Base-by-base conservation (phyloP, 2,329 filamentous ascomycete species). In the Cordyceps pruinosa region DNA sequence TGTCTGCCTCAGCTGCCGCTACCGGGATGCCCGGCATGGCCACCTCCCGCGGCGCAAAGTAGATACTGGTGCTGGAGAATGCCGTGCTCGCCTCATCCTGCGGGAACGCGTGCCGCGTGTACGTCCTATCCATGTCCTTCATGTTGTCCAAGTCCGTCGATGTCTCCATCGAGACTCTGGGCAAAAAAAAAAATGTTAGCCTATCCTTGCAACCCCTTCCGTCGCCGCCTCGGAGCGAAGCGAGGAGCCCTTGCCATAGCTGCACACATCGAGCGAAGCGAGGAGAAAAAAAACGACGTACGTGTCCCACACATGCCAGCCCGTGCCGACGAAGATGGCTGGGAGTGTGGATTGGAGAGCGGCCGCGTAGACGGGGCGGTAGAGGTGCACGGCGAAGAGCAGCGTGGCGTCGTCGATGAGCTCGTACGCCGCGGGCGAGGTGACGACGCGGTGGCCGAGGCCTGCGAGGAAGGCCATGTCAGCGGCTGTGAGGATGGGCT, bases 381-480 rank as follows among this genome's bases (percentile, higher is more conserved):
- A 83, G 58, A 85, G 75, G 51, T 88, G 85, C 0, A 88, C 75
- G 1, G 82, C 85, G 61, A 81, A 89, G 2, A 87, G 72, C 1
- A 89, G 66, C 0, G 81, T 78, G 0, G 70, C 63, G 0, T 65
- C 48, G 17, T 76, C 73, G 10, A 88, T 73, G 6, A 75, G 62
- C 0, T 75, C 66, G 61, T 82, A 85, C 0, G 76, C 85, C 0
- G 57, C 64, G 0, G 86, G 86, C 2, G 79, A 72, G 1, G 78
- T 71, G 4, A 81, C 72, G 4, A 80, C 72, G 2, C 69, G 56
- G 52, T 82, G 80, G n/a, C 82, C 80, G 0, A 86, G 76, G 23
- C 74, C 71, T 58, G 73, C 65, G 28, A 86, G 76, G 61, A 85
- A 86, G 0, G 70, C 66, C 35, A 69, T 73, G 63, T 84, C 80